These are phyloP conservation scores for Nicotiana rustica DNA, from an alignment of 305 asterid genomes.

Conservation along the genomic window DNA sequence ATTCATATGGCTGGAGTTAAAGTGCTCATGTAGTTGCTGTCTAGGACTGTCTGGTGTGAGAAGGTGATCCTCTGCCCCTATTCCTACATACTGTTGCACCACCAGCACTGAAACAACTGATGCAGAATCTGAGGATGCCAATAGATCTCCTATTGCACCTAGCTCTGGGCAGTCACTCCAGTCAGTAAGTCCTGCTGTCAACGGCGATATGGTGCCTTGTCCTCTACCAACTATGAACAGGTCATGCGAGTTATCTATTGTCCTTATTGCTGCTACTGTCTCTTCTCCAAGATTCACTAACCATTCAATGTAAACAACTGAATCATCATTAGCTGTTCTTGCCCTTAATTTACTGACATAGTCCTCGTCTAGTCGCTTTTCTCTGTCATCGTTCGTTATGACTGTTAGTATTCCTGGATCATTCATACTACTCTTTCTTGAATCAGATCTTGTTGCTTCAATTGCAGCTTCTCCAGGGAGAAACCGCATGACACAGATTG, in stretches of 20 bases:
- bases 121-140: conserved; percentile 82
- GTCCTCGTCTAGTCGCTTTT: conserved; percentile 69
- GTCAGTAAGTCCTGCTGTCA: conserved; percentile 87
- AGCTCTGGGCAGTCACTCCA: conserved; percentile 99
- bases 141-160: conserved; percentile 84
- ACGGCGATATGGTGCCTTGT: conserved; percentile 63
- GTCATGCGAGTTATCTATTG: conserved; percentile 66
- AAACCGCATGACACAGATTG: conserved; percentile 69
- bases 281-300: conserved; percentile 80
- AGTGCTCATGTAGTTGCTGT: conserved; percentile 41
- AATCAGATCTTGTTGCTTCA: conserved; percentile 38
- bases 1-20: conserved; percentile 37
- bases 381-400: conserved; percentile 54
- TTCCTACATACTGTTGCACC: conserved; percentile 80
- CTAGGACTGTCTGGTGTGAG: conserved; percentile 59
- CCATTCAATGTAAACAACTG: conserved; percentile 55
- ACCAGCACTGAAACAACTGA: conserved; percentile 81
- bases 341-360: conserved; percentile 61
- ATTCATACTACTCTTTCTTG: background rate
- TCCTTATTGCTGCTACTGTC: conserved; percentile 72
- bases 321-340: conserved; percentile 50
- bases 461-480: conserved; percentile 46
- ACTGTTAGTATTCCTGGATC: conserved; percentile 38
- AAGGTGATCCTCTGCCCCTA: conserved; percentile 52
- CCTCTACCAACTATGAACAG: conserved; percentile 86